Base-by-base conservation (phyloP, 306 rosid genomes). In the Styphnolobium japonicum region DNA sequence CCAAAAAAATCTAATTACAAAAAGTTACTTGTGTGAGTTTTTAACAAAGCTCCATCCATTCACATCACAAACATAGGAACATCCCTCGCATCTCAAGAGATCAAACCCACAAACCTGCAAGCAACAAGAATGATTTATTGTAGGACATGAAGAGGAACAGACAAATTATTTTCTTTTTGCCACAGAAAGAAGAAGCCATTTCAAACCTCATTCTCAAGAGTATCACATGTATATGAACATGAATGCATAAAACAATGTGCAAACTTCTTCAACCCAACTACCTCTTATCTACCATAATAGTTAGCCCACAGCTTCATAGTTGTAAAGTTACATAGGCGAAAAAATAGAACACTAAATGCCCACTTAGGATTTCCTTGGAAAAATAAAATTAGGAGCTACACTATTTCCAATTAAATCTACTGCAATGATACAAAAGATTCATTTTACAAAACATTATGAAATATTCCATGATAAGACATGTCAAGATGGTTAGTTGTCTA, bases 11-110 rank as follows among this genome's bases (percentile, higher is more conserved):
- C 71, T 37, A 80, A 73, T 22, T 45, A 65, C 45, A 39, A 75
- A 22, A 27, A 65, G 15, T 87, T 91, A 95, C 99, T 95, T 95
- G 96, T 95, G 84, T 33, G 99, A 95, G 74, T 95, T 95, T 77
- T 95, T 95, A 57, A 95, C 99, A 64, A 95, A 95, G 85, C 99
- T 95, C 99, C 99, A 95, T 66, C 99, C 99, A 83, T 95, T 95
- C 81, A 95, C 99, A 67, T 95, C 99, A 88, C 98, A 95, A 83
- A 95, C 99, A 61, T 95, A 95, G 18, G 99, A 95, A 71, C 94
- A 89, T 29, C 99, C 99, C 79, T 93, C 96, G 67, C 97, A 87
- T 72, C 99, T 92, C 85, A 95, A 82, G 68, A 95, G 97, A 90
- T 95, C 99, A 84, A 95, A 95, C 69, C 98, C 99, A 79, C 99